These are phyloP conservation scores for Termitomyces sp. DNA, from an alignment of 1,284 basidiomycete genomes.

Conservation along the genomic window DNA sequence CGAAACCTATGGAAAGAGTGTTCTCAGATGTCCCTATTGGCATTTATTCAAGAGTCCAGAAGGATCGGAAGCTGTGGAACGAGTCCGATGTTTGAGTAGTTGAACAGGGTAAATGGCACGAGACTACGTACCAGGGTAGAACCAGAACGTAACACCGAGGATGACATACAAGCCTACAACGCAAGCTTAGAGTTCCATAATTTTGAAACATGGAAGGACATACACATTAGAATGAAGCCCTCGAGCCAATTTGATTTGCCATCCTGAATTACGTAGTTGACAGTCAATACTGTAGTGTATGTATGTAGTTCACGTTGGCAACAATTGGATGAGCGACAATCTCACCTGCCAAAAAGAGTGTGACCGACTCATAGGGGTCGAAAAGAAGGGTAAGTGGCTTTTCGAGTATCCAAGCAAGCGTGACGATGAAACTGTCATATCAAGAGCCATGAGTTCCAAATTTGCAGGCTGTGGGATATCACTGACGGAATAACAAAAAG, in stretches of 20 bases:
- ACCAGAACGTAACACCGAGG: slow-evolving; percentile 61
- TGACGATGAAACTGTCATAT: slow-evolving; percentile 44
- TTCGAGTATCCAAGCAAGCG: slow-evolving; percentile 61
- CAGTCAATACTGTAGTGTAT: slow-evolving; percentile 43
- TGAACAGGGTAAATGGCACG: neutral
- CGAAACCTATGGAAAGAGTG: neutral
- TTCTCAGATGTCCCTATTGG: neutral
- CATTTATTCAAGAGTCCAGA: slow-evolving; percentile 10
- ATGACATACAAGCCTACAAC: slow-evolving; percentile 54
- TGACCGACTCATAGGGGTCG: slow-evolving; percentile 76
- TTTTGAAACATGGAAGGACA: slow-evolving; percentile 16
- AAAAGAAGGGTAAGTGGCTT: slow-evolving; percentile 73
- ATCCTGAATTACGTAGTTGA: slow-evolving; percentile 62
- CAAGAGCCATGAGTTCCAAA: neutral
- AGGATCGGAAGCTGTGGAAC: slow-evolving; percentile 13
- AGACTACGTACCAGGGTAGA: slow-evolving; percentile 42
- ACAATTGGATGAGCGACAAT: neutral
- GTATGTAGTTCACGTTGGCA: no score
- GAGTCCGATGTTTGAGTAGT: neutral
- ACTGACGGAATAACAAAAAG: slow-evolving; percentile 80
- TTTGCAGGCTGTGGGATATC: neutral
- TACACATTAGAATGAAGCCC: slow-evolving; percentile 52
- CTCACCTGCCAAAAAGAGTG: slow-evolving; percentile 43
- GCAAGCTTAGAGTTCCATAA: neutral
- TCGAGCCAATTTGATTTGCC: slow-evolving; percentile 63